Base-by-base conservation (phyloP, 495 filamentous ascomycete genomes). In the Daldinia concentrica region DNA sequence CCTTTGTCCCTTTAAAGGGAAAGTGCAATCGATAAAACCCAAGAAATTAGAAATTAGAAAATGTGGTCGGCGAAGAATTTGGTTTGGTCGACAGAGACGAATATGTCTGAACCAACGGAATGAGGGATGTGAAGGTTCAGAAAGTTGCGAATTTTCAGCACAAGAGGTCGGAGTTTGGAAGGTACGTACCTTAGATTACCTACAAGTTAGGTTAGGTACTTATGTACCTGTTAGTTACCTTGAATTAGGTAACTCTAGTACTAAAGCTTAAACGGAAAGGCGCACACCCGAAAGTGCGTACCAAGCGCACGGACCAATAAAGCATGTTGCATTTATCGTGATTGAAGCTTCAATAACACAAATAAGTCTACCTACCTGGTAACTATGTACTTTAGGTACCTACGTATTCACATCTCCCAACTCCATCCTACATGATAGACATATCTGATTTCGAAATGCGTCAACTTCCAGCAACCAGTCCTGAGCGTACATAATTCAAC, bases 391-490 rank as follows among this genome's bases (percentile, higher is more conserved):
- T 6, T 26, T 24, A 29, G 50, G 54, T 57, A 55, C 51, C 27
- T 27, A n/a, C 17, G 56, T 19, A 11, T 64, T 29, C 6, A 36
- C 12, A 36, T 36, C 3, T 36, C 34, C 34, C 43, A 48, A 48
- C 17, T 22, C 7, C 43, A 48, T 22, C 43, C 4, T 22, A 48
- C 19, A 24, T 24, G 22, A 24, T 7, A 48, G 43, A 48, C n/a
- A 48, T 48, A 48, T 22, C 8, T 22, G 1, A 43, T 50, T 22
- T 14, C 37, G 39, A 68, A 62, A 68, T 62, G 65, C 50, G 56
- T 32, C 51, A 62, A 57, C 27, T 32, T 4, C n/a, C 45, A 30
- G 41, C 22, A 36, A 56, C 45, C 39, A 2, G 26, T 24, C 3
- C 24, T 22, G 22, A 17, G 4, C 9, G 6, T 58, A 15, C n/a